Evolutionary conservation across 179 eudicot genomes (phyloP).

Genomic region (Spergularia azorica): DNA sequence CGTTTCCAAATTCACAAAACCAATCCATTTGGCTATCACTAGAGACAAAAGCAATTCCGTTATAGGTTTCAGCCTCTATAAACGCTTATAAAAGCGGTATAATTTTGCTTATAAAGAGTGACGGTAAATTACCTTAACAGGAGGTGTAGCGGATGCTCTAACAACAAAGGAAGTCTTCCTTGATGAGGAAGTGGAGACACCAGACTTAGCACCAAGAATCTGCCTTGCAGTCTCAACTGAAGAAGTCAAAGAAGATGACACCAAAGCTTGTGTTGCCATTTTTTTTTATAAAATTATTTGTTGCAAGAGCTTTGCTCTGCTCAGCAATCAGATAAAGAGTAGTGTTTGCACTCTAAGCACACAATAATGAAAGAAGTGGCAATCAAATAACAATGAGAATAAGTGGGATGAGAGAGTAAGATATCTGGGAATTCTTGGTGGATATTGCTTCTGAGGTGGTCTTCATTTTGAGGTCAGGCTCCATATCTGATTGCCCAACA

Average conservation of each 20-base stretch:
- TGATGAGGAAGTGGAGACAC: slow-evolving; percentile 44
- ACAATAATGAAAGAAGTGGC: not conserved
- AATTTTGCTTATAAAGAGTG: too few relatives aligned
- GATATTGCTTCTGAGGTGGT: slow-evolving; percentile 31
- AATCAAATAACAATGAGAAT: not conserved
- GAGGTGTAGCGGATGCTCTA: slow-evolving; percentile 80
- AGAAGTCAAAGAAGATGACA: slow-evolving; percentile 77
- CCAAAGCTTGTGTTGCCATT: slow-evolving; percentile 87
- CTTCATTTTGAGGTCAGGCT: slow-evolving; percentile 38
- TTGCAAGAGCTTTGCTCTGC: slow-evolving; percentile 17
- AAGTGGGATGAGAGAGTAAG: not conserved
- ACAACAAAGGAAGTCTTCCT: slow-evolving; percentile 72
- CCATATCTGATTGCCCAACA: slow-evolving; percentile 60
- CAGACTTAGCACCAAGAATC: slow-evolving; percentile 56
- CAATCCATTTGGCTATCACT: too few relatives aligned
- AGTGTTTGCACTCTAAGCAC: not conserved
- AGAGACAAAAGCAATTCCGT: too few relatives aligned
- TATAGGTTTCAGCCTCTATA: too few relatives aligned
- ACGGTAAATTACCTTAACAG: slow-evolving; percentile 62
- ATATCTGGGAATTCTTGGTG: slow-evolving; percentile 36
- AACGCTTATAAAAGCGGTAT: too few relatives aligned
- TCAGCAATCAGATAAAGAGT: slow-evolving; percentile 1
- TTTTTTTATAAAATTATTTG: not conserved
- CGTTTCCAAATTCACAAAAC: too few relatives aligned
- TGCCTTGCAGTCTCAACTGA: slow-evolving; percentile 73